phyloP scores from a whole-genome alignment of 2,329 filamentous ascomycete genomes.

The Xylariaceae sp. region DNA sequence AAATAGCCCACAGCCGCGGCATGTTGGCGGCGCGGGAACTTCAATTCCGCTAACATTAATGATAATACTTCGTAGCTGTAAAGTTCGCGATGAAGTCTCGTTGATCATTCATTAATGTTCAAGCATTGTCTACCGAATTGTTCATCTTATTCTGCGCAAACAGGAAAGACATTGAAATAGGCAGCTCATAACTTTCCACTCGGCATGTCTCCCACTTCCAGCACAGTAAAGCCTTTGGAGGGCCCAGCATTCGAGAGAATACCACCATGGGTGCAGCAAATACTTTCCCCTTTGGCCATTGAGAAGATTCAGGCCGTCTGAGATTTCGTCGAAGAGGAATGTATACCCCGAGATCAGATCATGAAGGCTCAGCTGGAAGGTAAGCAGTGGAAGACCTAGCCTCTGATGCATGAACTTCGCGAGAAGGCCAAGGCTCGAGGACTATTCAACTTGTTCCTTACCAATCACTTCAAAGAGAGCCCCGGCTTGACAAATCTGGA shows the following conservation, averaged over 20 bases:
- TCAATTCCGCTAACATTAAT: neutral
- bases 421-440: neutral
- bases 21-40: neutral
- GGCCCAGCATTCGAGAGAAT: constrained; percentile 2
- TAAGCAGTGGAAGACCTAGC: neutral
- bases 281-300: neutral
- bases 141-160: no score
- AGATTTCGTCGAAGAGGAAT: neutral
- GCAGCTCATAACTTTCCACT: neutral
- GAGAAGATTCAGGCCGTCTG: neutral
- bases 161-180: neutral
- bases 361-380: constrained; percentile 1
- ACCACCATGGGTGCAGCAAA: neutral
- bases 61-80: no score
- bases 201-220: neutral
- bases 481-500: neutral
- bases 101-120: neutral
- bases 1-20: neutral
- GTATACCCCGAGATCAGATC: neutral
- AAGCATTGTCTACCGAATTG: no score
- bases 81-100: neutral
- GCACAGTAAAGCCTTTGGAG: neutral
- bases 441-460: neutral
- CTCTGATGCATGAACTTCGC: neutral
- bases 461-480: constrained; percentile 4